A percentile compares a stretch with the other conserved stretches of the same genome.
Conservation (phyloP, 169 alveolate genomes). For the Neospora caninum region DNA sequence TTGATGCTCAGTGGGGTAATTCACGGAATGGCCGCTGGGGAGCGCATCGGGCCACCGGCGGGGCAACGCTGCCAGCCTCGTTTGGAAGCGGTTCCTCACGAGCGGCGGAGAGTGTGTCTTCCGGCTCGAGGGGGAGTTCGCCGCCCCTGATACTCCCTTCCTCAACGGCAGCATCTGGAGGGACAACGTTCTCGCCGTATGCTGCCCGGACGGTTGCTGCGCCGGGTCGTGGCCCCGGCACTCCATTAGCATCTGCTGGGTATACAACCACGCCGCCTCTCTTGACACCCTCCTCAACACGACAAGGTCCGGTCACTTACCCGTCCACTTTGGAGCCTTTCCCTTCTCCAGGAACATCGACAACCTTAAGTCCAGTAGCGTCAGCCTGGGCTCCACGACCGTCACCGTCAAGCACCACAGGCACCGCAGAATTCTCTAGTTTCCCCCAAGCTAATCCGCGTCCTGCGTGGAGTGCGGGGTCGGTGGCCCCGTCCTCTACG, state of each 20-base stretch:
- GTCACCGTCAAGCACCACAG: neutral
- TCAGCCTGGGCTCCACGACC: conserved; percentile 3
- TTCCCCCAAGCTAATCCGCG: neutral
- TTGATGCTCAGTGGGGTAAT: neutral
- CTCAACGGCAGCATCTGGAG: neutral
- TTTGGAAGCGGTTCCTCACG: neutral
- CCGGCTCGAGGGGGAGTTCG: neutral
- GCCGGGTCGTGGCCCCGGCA: neutral
- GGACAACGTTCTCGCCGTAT: neutral
- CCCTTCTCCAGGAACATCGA: neutral
- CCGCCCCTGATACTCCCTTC: neutral
- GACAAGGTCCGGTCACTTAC: neutral
- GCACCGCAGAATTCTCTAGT: neutral
- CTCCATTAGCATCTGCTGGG: neutral
- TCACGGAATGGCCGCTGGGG: neutral
- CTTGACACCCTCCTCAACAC: neutral
- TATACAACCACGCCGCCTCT: neutral
- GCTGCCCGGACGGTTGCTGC: neutral
- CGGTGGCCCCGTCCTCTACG: neutral
- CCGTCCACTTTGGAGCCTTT: neutral
- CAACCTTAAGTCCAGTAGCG: neutral
- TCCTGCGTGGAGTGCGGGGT: neutral
- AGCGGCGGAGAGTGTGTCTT: neutral
- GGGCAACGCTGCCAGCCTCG: neutral
- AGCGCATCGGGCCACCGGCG: neutral